These are phyloP conservation scores for Microcos paniculata DNA, from an alignment of 345 rosid genomes.

Conservation along the genomic window DNA sequence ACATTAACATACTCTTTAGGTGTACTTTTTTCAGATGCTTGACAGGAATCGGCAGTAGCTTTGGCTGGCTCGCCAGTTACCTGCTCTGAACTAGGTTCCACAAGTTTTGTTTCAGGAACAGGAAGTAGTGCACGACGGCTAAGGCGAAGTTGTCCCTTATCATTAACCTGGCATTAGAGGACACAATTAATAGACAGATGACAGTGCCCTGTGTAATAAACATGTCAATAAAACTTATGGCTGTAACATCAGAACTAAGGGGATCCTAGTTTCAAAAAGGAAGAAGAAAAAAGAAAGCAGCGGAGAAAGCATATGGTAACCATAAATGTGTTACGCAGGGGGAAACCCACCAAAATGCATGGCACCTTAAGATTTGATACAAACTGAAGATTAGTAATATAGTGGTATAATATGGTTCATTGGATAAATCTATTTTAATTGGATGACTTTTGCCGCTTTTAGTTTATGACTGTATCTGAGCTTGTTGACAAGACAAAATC, in stretches of 20 bases:
- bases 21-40: constrained; percentile 31
- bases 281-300: too few species aligned
- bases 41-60: constrained; percentile 25
- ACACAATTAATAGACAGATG: background rate
- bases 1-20: constrained; percentile 34
- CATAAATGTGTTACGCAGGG: background rate
- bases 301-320: background rate
- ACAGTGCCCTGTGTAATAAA: too few species aligned
- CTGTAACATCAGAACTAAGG: background rate
- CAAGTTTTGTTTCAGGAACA: constrained; percentile 60
- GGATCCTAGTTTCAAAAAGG: background rate
- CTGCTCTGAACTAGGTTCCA: constrained; percentile 41
- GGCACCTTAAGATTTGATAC: background rate
- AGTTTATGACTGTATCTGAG: constrained; percentile 5
- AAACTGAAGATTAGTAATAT: background rate
- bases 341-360: background rate
- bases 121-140: constrained; percentile 87
- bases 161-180: constrained; percentile 64
- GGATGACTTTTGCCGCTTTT: background rate
- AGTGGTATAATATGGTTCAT: background rate
- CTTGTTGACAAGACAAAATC: constrained; percentile 7
- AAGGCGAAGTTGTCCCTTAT: constrained; percentile 93
- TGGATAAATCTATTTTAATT: background rate
- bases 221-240: background rate
- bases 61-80: constrained; percentile 26